phyloP scores from a whole-genome alignment of 306 rosid genomes.

The Dalbergia cochinchinensis region DNA sequence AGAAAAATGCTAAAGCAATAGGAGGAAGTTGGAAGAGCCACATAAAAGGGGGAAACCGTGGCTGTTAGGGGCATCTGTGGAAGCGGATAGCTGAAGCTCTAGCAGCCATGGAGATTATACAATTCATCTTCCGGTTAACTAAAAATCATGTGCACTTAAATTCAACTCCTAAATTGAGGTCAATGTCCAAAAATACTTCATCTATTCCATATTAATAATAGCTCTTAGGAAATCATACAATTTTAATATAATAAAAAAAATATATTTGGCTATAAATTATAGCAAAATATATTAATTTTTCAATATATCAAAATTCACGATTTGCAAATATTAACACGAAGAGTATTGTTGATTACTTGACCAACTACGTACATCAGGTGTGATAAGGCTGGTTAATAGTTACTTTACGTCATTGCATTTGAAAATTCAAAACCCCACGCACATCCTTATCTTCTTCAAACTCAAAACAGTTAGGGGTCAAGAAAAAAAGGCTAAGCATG shows the following conservation, averaged over 20 bases:
- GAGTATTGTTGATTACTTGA: conserved; percentile 16
- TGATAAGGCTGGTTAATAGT: neutral
- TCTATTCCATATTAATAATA: no score
- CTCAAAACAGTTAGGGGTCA: neutral
- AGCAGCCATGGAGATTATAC: neutral
- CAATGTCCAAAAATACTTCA: neutral
- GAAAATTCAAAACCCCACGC: neutral
- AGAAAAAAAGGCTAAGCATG: neutral
- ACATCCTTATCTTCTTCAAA: conserved; percentile 9
- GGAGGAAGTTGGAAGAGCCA: no score
- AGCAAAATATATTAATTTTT: no score
- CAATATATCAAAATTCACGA: no score
- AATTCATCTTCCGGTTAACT: neutral
- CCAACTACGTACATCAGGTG: neutral
- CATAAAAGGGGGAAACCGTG: no score
- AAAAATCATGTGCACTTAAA: neutral
- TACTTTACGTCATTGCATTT: conserved; percentile 25
- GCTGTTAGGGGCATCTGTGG: no score
- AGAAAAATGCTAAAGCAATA: no score
- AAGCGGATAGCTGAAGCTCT: no score
- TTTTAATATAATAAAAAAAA: no score
- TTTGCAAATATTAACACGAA: no score
- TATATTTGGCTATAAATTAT: no score
- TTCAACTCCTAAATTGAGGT: neutral
- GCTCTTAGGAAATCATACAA: no score